These are phyloP conservation scores for Prunus mongolica DNA, from an alignment of 306 rosid species.

Conservation along the genomic window DNA sequence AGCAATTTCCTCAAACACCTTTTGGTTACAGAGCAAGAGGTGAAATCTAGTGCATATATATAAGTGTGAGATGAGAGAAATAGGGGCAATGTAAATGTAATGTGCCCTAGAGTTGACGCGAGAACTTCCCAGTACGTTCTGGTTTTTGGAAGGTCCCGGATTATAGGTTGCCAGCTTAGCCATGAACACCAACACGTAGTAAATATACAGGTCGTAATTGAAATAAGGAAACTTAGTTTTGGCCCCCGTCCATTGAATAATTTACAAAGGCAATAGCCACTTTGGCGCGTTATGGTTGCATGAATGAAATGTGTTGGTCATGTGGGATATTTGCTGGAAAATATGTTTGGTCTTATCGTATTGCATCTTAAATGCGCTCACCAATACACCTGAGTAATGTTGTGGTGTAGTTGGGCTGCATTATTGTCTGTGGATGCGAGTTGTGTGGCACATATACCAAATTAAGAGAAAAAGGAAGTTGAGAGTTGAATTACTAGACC, in stretches of 20 bases:
- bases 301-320: conserved; percentile 14
- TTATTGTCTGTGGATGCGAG: not conserved
- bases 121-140: conserved; percentile 6
- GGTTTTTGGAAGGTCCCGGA: not conserved
- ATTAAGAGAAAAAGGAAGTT: not conserved
- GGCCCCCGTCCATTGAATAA: not conserved
- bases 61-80: not conserved
- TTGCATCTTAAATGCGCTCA: not conserved
- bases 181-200: conserved; percentile 36
- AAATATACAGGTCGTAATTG: not conserved
- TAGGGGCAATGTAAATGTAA: not conserved
- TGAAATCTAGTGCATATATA: not conserved
- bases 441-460: no score
- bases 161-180: conserved; percentile 26
- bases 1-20: conserved; percentile 1
- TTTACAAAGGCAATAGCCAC: not conserved
- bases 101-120: conserved; percentile 12
- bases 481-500: not conserved
- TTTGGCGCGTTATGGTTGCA: conserved; percentile 10
- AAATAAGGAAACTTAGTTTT: not conserved
- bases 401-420: not conserved
- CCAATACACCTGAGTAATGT: not conserved
- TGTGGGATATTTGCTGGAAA: not conserved
- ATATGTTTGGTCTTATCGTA: not conserved
- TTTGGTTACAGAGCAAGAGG: not conserved